These are phyloP conservation scores for Hemileia vastatrix DNA, from an alignment of 1,284 basidiomycete species.

Conservation along the genomic window DNA sequence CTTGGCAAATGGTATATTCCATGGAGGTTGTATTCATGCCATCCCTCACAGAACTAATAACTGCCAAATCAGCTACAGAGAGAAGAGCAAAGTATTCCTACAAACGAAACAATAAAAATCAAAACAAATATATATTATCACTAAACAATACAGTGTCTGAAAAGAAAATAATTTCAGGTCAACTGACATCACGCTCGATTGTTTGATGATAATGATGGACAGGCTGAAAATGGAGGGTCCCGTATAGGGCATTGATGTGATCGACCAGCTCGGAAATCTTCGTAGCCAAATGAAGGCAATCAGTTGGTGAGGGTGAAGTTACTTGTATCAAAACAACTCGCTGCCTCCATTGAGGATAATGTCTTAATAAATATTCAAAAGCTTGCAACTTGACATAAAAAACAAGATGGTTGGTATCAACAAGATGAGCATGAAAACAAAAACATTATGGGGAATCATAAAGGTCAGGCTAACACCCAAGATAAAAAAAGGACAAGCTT, in stretches of 20 bases:
- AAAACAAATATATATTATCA: neutral
- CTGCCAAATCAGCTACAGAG: conserved; percentile 82
- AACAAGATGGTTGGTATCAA: neutral
- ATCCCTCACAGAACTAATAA: conserved; percentile 90
- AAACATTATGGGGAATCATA: neutral
- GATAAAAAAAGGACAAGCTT: neutral
- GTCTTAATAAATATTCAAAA: conserved; percentile 84
- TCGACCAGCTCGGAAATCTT: conserved; percentile 90
- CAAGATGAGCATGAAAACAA: conserved; percentile 6
- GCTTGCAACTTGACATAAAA: conserved; percentile 60
- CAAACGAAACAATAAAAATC: conserved; percentile 46
- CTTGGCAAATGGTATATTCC: conserved; percentile 92
- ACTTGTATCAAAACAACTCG: conserved; percentile 61
- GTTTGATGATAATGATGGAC: conserved; percentile 99
- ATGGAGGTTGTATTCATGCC: conserved; percentile 99
- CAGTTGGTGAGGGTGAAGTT: conserved; percentile 85
- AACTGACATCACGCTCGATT: conserved; percentile 54
- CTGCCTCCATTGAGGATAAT: conserved; percentile 92
- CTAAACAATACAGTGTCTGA: neutral
- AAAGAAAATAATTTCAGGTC: too few species aligned
- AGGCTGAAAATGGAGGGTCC: conserved; percentile 87
- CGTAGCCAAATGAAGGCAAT: conserved; percentile 85
- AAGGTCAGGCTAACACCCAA: neutral
- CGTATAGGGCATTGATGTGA: conserved; percentile 94
- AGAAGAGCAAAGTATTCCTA: conserved; percentile 98